phyloP scores from a whole-genome alignment of 1,284 basidiomycete genomes.

The Malassezia japonica region DNA sequence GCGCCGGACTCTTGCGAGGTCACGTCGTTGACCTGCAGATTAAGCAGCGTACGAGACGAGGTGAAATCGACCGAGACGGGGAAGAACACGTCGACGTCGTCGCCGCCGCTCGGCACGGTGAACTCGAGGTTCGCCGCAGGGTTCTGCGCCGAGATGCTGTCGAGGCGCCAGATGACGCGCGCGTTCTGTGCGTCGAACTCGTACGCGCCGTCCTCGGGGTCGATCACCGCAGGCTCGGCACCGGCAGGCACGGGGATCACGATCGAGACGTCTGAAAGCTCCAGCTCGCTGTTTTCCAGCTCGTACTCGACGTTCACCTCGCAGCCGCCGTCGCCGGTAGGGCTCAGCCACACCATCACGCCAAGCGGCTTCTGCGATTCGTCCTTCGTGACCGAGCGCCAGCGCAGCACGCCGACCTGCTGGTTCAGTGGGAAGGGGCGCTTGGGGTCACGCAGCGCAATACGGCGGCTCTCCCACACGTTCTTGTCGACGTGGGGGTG shows the following conservation, averaged over 20 bases:
- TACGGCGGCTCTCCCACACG: conserved; percentile 57
- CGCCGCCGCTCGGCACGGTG: conserved; percentile 60
- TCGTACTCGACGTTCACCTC: conserved; percentile 96
- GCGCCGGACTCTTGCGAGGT: background rate
- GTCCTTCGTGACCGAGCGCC: conserved; percentile 82
- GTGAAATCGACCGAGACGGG: conserved; percentile 77
- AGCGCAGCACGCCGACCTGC: conserved; percentile 66
- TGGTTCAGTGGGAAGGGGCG: conserved; percentile 80
- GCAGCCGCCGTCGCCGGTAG: conserved; percentile 64
- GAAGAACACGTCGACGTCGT: conserved; percentile 79
- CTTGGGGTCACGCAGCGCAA: conserved; percentile 74
- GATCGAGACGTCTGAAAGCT: conserved; percentile 74
- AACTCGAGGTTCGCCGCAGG: conserved; percentile 62
- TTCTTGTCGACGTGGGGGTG: conserved; percentile 91
- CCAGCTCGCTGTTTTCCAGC: conserved; percentile 59
- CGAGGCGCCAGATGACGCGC: conserved; percentile 73
- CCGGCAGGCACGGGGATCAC: conserved; percentile 83
- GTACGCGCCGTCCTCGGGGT: conserved; percentile 68
- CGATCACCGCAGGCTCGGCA: conserved; percentile 60
- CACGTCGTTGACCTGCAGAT: conserved; percentile 55
- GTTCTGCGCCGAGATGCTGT: conserved; percentile 55
- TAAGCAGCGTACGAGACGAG: conserved; percentile 65
- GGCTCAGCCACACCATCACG: conserved; percentile 92
- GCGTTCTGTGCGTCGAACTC: conserved; percentile 66
- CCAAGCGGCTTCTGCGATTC: conserved; percentile 82